phyloP scores from a whole-genome alignment of 805 yeast species.

The Kuraishia cidri region DNA sequence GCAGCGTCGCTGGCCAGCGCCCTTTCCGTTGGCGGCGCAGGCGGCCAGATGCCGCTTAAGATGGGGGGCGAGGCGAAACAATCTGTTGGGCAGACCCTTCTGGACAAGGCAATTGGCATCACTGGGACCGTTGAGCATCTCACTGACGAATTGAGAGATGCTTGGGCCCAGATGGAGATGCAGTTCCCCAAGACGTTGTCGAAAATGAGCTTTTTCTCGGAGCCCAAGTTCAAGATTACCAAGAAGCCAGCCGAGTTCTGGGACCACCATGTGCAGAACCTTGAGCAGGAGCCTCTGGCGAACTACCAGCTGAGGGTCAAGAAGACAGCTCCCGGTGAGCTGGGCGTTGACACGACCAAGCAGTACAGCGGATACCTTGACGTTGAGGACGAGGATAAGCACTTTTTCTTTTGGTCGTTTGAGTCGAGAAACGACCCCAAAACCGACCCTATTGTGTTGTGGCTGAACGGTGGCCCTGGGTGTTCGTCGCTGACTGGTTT shows the following conservation, averaged over 20 bases:
- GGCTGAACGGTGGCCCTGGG: conserved; percentile 96
- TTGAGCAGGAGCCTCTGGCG: conserved; percentile 12
- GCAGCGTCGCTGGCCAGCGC: neutral
- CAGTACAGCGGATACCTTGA: conserved; percentile 86
- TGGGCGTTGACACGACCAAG: conserved; percentile 76
- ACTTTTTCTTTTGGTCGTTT: conserved; percentile 74
- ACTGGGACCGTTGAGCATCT: conserved; percentile 26
- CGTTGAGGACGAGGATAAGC: conserved; percentile 76
- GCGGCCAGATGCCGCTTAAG: conserved; percentile 2
- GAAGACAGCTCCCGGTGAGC: conserved; percentile 46
- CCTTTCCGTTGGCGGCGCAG: neutral
- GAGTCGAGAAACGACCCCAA: conserved; percentile 86
- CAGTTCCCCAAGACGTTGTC: conserved; percentile 49
- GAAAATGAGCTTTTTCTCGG: conserved; percentile 37
- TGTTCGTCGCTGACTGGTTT: conserved; percentile 85
- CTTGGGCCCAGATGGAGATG: conserved; percentile 59
- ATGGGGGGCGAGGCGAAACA: neutral
- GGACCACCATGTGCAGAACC: conserved; percentile 24
- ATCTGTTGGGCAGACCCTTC: neutral
- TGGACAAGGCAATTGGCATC: conserved; percentile 1
- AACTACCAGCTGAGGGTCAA: conserved; percentile 50
- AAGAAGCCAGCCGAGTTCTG: conserved; percentile 22
- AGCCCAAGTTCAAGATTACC: conserved; percentile 32
- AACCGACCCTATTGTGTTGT: conserved; percentile 75
- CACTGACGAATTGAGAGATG: conserved; percentile 35